These are phyloP conservation scores for Saposhnikovia divaricata DNA, from an alignment of 129 eudicot species.

Conservation along the genomic window DNA sequence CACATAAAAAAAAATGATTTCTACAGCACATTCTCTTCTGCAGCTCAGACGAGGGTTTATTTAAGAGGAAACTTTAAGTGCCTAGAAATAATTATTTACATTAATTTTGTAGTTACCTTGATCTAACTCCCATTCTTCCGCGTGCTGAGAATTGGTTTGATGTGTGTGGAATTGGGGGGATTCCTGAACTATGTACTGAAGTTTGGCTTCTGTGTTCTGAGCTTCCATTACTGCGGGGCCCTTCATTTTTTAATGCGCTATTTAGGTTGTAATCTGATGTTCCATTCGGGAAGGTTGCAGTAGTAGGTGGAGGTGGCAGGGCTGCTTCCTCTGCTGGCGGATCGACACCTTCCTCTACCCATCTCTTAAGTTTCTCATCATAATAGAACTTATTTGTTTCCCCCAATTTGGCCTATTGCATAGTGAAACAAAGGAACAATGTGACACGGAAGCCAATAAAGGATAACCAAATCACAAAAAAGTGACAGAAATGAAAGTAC, in stretches of 20 bases:
- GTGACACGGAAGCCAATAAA: not conserved
- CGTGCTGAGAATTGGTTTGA: slow-evolving; percentile 89
- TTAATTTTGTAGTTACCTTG: slow-evolving; percentile 43
- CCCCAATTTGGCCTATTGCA: slow-evolving; percentile 78
- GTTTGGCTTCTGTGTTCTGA: slow-evolving; percentile 41
- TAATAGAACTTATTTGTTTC: slow-evolving; percentile 79
- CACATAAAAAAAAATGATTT: not conserved
- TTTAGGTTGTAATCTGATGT: slow-evolving; percentile 50
- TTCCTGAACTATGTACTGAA: slow-evolving; percentile 56
- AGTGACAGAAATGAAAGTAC: not conserved
- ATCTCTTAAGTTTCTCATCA: slow-evolving; percentile 84
- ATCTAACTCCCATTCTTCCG: slow-evolving; percentile 73
- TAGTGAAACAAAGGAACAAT: not conserved
- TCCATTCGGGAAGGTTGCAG: slow-evolving; percentile 52
- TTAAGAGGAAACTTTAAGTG: not conserved
- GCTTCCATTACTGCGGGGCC: slow-evolving; percentile 39
- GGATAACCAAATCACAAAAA: not conserved
- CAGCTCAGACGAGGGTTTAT: slow-evolving; percentile 3
- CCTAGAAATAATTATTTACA: not conserved
- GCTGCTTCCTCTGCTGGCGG: slow-evolving; percentile 77
- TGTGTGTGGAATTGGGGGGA: slow-evolving; percentile 83
- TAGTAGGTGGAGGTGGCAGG: slow-evolving; percentile 80
- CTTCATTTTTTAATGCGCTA: slow-evolving; percentile 47
- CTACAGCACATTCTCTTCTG: not conserved
- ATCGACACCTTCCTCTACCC: slow-evolving; percentile 96